Evolutionary conservation across 1,284 basidiomycete genomes (phyloP).

Genomic region (Tilletia setariae): DNA sequence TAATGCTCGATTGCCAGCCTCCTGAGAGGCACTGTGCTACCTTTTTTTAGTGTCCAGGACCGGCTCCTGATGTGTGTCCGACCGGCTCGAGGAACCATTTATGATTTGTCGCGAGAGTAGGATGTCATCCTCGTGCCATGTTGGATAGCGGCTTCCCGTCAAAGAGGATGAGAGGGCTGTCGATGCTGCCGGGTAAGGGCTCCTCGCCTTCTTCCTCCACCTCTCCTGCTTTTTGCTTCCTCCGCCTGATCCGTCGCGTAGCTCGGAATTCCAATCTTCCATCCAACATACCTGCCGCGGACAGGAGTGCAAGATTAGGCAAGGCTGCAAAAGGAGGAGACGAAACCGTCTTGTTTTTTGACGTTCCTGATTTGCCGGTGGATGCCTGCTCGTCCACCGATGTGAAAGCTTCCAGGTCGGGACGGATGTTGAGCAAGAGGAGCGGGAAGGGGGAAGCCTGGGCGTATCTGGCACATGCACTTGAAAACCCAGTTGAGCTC

Average conservation of each 20-base stretch:
- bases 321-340: neutral
- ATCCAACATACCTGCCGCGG: neutral
- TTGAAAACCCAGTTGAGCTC: neutral
- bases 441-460: conserved; percentile 9
- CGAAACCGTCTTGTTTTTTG: neutral
- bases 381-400: neutral
- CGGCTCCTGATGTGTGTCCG: too few relatives aligned
- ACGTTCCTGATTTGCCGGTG: neutral
- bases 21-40: too few relatives aligned
- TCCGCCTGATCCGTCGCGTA: conserved; percentile 3
- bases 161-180: neutral
- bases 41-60: too few relatives aligned
- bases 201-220: neutral
- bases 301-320: conserved; percentile 1
- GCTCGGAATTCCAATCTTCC: neutral
- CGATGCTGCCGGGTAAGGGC: neutral
- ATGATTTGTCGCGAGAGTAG: too few relatives aligned
- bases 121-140: too few relatives aligned
- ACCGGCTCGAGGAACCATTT: too few relatives aligned
- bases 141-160: neutral
- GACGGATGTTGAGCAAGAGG: conserved; percentile 1
- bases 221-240: neutral
- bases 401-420: neutral
- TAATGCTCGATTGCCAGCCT: too few relatives aligned
- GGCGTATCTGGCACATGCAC: neutral